These are phyloP conservation scores for Colletotrichum sp. DNA, from an alignment of 2,329 filamentous ascomycete genomes.

Conservation along the genomic window DNA sequence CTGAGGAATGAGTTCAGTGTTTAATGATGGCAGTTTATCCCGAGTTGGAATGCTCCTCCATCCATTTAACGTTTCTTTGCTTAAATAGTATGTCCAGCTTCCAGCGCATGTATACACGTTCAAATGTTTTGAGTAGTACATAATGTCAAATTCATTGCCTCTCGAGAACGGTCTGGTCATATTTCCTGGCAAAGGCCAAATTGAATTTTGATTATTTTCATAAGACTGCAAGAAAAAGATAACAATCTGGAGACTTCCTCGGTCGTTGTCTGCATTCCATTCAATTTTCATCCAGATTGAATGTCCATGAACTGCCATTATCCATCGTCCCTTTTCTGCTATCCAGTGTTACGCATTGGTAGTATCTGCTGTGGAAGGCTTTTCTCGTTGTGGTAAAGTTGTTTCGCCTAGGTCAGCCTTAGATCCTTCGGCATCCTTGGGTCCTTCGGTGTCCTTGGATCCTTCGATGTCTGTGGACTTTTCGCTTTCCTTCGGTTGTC, in stretches of 20 bases:
- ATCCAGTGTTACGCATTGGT: not conserved
- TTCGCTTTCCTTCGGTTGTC: not conserved
- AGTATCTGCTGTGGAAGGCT: not conserved
- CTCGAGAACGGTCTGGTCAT: rapidly evolving
- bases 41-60: not conserved
- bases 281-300: not conserved
- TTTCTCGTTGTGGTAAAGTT: not conserved
- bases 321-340: not conserved
- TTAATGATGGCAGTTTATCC: not conserved
- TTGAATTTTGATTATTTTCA: not conserved
- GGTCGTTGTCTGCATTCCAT: not conserved
- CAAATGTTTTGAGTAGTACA: rapidly evolving
- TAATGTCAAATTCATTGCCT: not conserved
- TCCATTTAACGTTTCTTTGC: not conserved
- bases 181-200: rapidly evolving
- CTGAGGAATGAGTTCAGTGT: not conserved
- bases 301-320: not conserved
- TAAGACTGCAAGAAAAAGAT: not conserved
- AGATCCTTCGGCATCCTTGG: not conserved
- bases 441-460: not conserved
- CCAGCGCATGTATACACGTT: not conserved
- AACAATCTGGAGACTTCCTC: not conserved
- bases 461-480: not conserved
- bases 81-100: not conserved
- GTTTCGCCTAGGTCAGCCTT: not conserved